Conservation (phyloP, 2,329 filamentous ascomycete species). For the Fusarium haematococcum region DNA sequence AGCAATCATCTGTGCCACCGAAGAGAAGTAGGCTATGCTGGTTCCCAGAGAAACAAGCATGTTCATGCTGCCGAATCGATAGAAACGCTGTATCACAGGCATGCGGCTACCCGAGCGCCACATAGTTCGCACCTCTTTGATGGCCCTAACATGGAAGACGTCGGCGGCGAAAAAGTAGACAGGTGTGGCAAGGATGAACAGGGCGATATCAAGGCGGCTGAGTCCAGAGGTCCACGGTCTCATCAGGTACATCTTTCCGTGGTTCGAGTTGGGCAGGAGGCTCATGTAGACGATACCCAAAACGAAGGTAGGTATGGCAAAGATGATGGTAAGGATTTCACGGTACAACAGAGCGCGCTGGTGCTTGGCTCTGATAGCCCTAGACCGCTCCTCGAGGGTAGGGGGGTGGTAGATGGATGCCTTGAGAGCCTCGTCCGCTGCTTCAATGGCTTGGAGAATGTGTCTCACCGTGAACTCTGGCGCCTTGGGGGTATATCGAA, state of each 20-base stretch:
- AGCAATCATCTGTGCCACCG: constrained; percentile 80
- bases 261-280: constrained; percentile 71
- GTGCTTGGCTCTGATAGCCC: constrained; percentile 77
- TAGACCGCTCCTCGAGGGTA: constrained; percentile 85
- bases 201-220: constrained; percentile 80
- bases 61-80: constrained; percentile 97
- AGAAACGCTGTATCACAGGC: constrained; percentile 80
- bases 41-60: constrained; percentile 91
- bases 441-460: constrained; percentile 76
- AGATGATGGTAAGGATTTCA: constrained; percentile 74
- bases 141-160: constrained; percentile 81
- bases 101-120: constrained; percentile 83
- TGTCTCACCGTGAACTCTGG: constrained; percentile 80
- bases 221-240: constrained; percentile 77
- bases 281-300: constrained; percentile 94
- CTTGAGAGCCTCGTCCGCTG: constrained; percentile 73
- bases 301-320: constrained; percentile 85
- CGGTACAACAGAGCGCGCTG: constrained; percentile 76
- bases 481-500: constrained; percentile 76
- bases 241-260: constrained; percentile 75
- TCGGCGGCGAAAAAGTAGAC: constrained; percentile 90
- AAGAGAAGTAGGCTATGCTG: constrained; percentile 87
- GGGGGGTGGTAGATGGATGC: constrained; percentile 82
- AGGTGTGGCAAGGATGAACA: constrained; percentile 85
- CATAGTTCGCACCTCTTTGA: constrained; percentile 81